Evolutionary conservation across 2,329 filamentous ascomycete genomes (phyloP), one percentile per base, ranked within the genome.

Genomic region (Xylaria sp.): DNA sequence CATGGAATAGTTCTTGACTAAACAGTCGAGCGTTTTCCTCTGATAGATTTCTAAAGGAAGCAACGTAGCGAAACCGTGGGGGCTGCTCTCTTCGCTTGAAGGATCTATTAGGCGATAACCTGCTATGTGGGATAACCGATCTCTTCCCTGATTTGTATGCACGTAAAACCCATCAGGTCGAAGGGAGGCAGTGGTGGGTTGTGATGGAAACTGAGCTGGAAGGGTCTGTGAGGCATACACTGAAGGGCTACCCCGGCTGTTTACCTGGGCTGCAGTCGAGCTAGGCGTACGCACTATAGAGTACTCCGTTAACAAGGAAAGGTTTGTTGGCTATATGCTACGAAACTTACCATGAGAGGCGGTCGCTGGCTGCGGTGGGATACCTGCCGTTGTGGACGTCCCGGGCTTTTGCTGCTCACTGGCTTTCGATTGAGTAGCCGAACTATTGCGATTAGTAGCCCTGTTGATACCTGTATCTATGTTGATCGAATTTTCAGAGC

Each of bases 211-310:
- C 17, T 65, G 48, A 55, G 64, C 17, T 61, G 47, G 63, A 39
- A 55, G 24, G 65, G 62, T 62, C 32, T 72, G 61, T 73, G 71
- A 69, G 61, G 66, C 85, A 81, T 87, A 87, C 85, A 85, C 83
- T 81, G 83, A 82, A 69, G 82, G 79, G 48, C 77, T 27, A 27
- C 24, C 78, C 34, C 76, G 75, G 51, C 77, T 75, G 45, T 69
- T 75, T 67, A 74, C 75, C 69, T 75, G 75, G 56, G 73, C 61
- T 11, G 76, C 54, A 54, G 65, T 64, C 30, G 68, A 68, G 68
- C 63, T 71, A 50, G 72, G 64, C 36, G 58, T 58, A 51, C 65
- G 71, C 60, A 61, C 69, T 74, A 50, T 55, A 32, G 27, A 19
- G 66, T 4, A 60, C 66, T 62, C 7, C 19, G 63, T 73, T 62